Evolutionary conservation across 176 grass and related monocot genomes (phyloP), one percentile per base, ranked within the genome.

Genomic region (Aechmea fasciata): DNA sequence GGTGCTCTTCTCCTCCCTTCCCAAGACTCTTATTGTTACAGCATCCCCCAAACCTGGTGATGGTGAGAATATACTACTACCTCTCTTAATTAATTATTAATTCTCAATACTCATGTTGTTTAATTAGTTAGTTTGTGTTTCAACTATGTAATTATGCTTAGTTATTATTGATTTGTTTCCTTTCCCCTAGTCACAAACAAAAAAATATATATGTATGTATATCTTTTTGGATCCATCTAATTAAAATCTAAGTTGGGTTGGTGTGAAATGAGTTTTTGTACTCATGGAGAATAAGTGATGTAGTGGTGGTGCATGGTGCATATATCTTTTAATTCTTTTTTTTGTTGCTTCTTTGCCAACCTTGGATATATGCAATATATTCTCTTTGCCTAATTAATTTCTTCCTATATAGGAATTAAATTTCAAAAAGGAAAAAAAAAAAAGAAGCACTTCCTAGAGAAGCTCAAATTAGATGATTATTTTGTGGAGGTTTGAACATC

Each of bases 1-100:
- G 8, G 86, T 79, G 73, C 77, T 67, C 55, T 83, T 96, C 68
- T 74, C 79, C 67, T 11, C 67, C 65, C 89, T 96, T 64, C 71
- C 63, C 67, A 76, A 67, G 13, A 57, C 77, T n/a, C 86, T 97
- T 53, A n/a, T 11, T 18, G 79, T 97, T 57, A 72, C 76, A 25
- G 71, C 82, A 18, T 75, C 84, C 52, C 19, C 82, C 48, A 75
- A 49, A 9, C 3, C 49, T 26, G 75, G 74, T 52, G 65, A 92
- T 75, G 94, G 94, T 97, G 69, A 26, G 65, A 19, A 9, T 9
- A n/a, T 59, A 59, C 0, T 33, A 33, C 3, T 33, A 33, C 29
- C 6, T 33, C 29, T 33, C 29, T n/a, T n/a, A n/a, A n/a, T 33
- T 33, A 33, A 5, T 33, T 33, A 33, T 59, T 18, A 59, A 8